Conservation (phyloP, 441 rosid species). For the Gossypium laxum region DNA sequence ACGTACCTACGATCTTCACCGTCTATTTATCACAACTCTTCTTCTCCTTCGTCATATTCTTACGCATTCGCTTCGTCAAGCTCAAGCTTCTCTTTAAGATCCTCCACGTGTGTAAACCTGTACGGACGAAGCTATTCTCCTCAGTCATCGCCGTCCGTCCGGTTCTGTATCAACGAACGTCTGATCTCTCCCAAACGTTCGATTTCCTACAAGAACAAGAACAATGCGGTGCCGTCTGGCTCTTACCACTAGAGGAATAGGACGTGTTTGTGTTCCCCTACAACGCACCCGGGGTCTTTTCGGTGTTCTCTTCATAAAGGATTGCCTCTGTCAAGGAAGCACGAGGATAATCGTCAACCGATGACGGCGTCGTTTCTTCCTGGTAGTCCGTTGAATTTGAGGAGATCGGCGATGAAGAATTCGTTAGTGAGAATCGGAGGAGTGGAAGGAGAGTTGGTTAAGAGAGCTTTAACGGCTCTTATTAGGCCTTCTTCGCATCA, state of each 20-base stretch:
- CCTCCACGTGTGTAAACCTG: constrained; percentile 23
- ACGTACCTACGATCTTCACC: neutral
- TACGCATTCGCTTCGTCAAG: neutral
- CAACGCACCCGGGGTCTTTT: constrained; percentile 39
- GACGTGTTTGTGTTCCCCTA: constrained; percentile 35
- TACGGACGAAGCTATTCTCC: constrained; percentile 2
- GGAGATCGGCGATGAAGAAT: constrained; percentile 44
- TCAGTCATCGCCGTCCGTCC: constrained; percentile 21
- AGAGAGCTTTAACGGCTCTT: constrained; percentile 33
- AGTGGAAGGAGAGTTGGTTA: constrained; percentile 40
- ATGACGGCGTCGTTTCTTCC: constrained; percentile 17
- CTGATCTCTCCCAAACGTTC: constrained; percentile 30
- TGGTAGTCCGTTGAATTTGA: constrained; percentile 24
- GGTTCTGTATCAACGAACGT: constrained; percentile 23
- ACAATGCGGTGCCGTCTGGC: constrained; percentile 9
- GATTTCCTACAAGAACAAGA: constrained; percentile 12
- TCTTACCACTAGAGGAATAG: constrained; percentile 11
- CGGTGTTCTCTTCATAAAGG: constrained; percentile 34
- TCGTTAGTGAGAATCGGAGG: constrained; percentile 40
- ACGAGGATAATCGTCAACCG: neutral
- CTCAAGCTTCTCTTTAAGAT: constrained; percentile 8
- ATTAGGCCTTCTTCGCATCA: constrained; percentile 42
- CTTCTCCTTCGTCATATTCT: constrained; percentile 19
- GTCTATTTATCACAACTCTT: constrained; percentile 17
- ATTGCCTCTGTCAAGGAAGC: neutral